phyloP scores from a whole-genome alignment of 1,284 basidiomycete genomes.

The Puccinia horiana region DNA sequence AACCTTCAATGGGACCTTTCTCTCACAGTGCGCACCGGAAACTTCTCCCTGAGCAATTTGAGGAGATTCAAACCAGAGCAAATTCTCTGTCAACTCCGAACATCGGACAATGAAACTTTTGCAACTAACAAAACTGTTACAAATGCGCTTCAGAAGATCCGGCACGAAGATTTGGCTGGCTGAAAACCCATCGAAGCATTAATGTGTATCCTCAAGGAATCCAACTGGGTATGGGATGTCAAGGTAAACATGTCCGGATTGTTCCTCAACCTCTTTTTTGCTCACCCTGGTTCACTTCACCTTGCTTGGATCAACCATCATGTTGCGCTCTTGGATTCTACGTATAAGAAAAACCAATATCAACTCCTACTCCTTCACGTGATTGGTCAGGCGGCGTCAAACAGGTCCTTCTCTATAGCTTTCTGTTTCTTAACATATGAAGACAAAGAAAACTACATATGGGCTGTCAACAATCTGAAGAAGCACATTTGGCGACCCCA shows the following conservation, averaged over 20 bases:
- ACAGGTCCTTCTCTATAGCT: neutral
- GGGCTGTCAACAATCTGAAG: no score
- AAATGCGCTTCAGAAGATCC: neutral
- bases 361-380: no score
- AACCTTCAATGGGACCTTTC: neutral
- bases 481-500: neutral
- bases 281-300: neutral
- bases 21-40: neutral
- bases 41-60: neutral
- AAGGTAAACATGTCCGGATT: neutral
- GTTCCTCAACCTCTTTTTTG: neutral
- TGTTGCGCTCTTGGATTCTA: no score
- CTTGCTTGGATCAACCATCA: constrained; percentile 6
- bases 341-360: no score
- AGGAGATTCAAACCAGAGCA: neutral
- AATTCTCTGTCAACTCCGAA: constrained; percentile 16
- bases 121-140: no score
- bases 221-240: neutral
- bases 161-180: neutral
- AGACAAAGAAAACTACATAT: no score
- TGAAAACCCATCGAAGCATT: neutral
- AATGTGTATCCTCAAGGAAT: neutral
- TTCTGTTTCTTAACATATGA: no score
- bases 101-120: neutral
- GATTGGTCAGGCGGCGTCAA: neutral